Percentiles rank a stretch among this genome's conserved stretches.
These are phyloP conservation scores for Phytopythium aichiense DNA, from an alignment of 352 stramenopile species.

Conservation along the genomic window DNA sequence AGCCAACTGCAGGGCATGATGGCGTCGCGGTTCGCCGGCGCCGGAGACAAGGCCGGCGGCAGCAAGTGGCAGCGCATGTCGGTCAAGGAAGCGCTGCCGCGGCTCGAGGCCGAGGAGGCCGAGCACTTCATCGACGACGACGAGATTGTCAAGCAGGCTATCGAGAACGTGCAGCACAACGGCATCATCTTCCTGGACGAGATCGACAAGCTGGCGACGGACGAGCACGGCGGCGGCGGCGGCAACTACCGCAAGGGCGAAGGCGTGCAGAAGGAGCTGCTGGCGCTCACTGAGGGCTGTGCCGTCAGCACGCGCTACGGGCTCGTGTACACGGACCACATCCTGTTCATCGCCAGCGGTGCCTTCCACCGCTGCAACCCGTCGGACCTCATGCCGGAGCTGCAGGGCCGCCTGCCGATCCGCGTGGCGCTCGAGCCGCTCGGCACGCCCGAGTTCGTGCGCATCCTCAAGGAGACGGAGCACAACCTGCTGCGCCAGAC, in stretches of 20 bases:
- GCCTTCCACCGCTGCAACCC: conserved; percentile 97
- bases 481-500: conserved; percentile 96
- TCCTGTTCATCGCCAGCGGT: conserved; percentile 96
- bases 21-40: conserved; percentile 40
- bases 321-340: conserved; percentile 98
- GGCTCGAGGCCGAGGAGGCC: conserved; percentile 70
- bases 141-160: conserved; percentile 62
- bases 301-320: conserved; percentile 92
- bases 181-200: conserved; percentile 99
- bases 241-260: conserved; percentile 91
- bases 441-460: conserved; percentile 96
- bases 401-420: conserved; percentile 98
- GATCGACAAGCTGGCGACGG: conserved; percentile 98
- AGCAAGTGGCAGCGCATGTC: conserved; percentile 55
- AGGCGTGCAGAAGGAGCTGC: conserved; percentile 97
- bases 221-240: conserved; percentile 84
- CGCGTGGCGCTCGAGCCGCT: conserved; percentile 96
- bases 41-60: conserved; percentile 2
- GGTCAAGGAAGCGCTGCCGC: conserved; percentile 65
- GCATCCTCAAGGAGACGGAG: conserved; percentile 96
- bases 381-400: conserved; percentile 96
- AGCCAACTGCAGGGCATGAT: conserved; percentile 66
- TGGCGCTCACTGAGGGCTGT: conserved; percentile 98
- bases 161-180: conserved; percentile 94
- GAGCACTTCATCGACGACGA: conserved; percentile 74